Evolutionary conservation across 495 filamentous ascomycete species (phyloP).

Genomic region (Xylona heveae): DNA sequence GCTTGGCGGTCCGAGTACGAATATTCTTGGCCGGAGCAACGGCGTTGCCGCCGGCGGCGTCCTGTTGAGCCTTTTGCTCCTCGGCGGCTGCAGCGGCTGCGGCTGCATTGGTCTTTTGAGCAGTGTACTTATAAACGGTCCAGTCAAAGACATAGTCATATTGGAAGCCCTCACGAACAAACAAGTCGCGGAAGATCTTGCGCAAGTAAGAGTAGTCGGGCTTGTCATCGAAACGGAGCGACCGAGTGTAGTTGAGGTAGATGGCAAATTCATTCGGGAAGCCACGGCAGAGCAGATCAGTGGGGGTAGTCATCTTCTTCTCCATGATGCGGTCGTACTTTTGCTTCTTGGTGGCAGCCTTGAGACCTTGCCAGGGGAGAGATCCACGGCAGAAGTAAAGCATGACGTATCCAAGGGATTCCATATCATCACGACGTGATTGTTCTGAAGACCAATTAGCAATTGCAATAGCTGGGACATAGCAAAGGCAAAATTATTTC

Average conservation of each 20-base stretch:
- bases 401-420: slow-evolving; percentile 98
- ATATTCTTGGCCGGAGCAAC: slow-evolving; percentile 45
- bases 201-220: slow-evolving; percentile 98
- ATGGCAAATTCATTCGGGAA: slow-evolving; percentile 99
- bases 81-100: slow-evolving; percentile 61
- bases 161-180: slow-evolving; percentile 98
- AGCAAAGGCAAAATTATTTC: neutral
- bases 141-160: slow-evolving; percentile 99
- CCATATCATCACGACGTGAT: slow-evolving; percentile 99
- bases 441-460: slow-evolving; percentile 43
- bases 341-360: slow-evolving; percentile 99
- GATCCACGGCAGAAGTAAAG: slow-evolving; percentile 99
- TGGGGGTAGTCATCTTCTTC: slow-evolving; percentile 99
- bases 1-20: slow-evolving; percentile 32
- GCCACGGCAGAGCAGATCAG: slow-evolving; percentile 94
- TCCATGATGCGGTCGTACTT: slow-evolving; percentile 99
- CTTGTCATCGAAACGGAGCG: slow-evolving; percentile 98
- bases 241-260: slow-evolving; percentile 98
- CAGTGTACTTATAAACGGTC: slow-evolving; percentile 95
- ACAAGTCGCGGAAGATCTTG: slow-evolving; percentile 99
- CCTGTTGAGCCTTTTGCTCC: slow-evolving; percentile 48
- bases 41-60: too few species aligned
- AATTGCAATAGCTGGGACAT: neutral
- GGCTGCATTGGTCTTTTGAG: slow-evolving; percentile 90
- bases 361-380: slow-evolving; percentile 96